These are phyloP conservation scores for Sophora flavescens DNA, from an alignment of 306 rosid species.

Conservation along the genomic window DNA sequence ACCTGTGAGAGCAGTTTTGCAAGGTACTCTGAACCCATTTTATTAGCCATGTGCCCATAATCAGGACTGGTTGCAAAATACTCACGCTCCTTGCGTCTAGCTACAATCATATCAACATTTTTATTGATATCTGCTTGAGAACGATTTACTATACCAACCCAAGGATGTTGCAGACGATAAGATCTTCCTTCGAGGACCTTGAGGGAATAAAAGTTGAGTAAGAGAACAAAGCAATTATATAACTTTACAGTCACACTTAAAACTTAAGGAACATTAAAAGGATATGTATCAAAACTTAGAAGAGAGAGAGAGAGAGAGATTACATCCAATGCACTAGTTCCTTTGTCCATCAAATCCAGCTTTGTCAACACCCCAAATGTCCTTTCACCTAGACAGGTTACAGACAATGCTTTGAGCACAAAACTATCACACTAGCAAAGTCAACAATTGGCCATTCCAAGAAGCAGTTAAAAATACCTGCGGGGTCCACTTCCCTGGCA, in stretches of 20 bases:
- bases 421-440: conserved; percentile 20
- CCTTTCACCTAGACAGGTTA: conserved; percentile 69
- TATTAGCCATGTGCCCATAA: conserved; percentile 84
- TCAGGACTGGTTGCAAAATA: conserved; percentile 94
- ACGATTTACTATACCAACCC: conserved; percentile 99
- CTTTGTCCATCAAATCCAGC: conserved; percentile 97
- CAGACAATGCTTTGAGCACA: conserved; percentile 30
- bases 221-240: conserved; percentile 10
- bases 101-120: conserved; percentile 86
- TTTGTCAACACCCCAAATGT: conserved; percentile 96
- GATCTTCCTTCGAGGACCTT: conserved; percentile 98
- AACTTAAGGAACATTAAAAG: conserved; percentile 12
- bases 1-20: conserved; percentile 98
- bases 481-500: conserved; percentile 86
- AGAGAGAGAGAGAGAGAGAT: conserved; percentile 15
- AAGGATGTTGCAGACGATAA: conserved; percentile 86
- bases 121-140: conserved; percentile 97
- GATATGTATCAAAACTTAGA: conserved; percentile 10
- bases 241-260: neutral
- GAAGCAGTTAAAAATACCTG: conserved; percentile 54
- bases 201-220: conserved; percentile 25
- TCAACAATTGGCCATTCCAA: neutral
- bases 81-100: conserved; percentile 92
- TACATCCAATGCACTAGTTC: conserved; percentile 93
- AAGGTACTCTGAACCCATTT: conserved; percentile 98